A percentile compares a stretch with the other conserved stretches of the same genome.
phyloP scores from a whole-genome alignment of 495 filamentous ascomycete species.

The Trichoderma reesei region DNA sequence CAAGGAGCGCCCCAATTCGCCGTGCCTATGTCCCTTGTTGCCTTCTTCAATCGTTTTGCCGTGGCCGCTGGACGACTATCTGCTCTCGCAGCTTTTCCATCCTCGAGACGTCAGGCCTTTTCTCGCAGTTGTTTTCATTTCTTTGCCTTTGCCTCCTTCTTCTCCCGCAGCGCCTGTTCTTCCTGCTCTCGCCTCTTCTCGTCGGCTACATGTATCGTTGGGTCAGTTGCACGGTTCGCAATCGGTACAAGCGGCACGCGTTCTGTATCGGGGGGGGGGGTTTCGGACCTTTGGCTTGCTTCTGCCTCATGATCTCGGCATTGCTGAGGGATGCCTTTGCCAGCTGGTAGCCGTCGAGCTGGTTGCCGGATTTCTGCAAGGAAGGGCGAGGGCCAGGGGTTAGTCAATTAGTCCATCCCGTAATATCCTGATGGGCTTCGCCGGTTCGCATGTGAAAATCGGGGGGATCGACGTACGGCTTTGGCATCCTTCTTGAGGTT shows the following conservation, averaged over 20 bases:
- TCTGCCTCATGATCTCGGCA: slow-evolving; percentile 80
- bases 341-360: slow-evolving; percentile 58
- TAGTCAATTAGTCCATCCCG: slow-evolving; percentile 18
- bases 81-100: neutral
- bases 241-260: no score
- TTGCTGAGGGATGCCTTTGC: slow-evolving; percentile 62
- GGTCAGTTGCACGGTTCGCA: neutral
- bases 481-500: slow-evolving; percentile 52
- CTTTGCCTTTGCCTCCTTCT: neutral
- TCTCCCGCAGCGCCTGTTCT: neutral
- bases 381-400: no score
- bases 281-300: slow-evolving; percentile 41
- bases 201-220: neutral
- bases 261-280: neutral
- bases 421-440: neutral
- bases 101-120: no score
- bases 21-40: neutral
- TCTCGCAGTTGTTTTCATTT: no score
- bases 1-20: neutral
- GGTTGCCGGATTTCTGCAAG: slow-evolving; percentile 50
- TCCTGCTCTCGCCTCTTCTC: neutral
- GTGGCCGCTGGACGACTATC: neutral
- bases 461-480: slow-evolving; percentile 35
- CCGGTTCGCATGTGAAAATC: slow-evolving; percentile 9
- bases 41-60: no score